Percentiles rank a stretch among this genome's conserved stretches.
phyloP scores from a whole-genome alignment of 2,329 filamentous ascomycete genomes.

The Dothidotthia symphoricarpi region DNA sequence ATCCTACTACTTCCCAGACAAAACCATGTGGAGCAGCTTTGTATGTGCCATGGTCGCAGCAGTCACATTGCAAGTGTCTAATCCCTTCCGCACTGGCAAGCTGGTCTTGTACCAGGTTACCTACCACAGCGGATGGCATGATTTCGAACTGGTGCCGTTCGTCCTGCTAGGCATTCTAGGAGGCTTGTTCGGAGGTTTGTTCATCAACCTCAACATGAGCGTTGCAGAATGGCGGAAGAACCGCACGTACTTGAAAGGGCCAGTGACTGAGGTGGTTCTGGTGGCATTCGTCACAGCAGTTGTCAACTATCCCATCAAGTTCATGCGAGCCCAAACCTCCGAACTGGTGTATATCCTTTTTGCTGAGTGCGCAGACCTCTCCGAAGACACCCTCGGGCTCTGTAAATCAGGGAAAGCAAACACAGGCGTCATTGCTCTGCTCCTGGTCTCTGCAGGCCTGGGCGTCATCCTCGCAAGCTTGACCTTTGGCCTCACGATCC shows the following conservation, averaged over 20 bases:
- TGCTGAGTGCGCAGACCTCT: constrained; percentile 78
- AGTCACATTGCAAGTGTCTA: constrained; percentile 85
- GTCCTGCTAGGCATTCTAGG: constrained; percentile 81
- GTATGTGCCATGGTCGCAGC: constrained; percentile 99
- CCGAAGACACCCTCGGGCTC: constrained; percentile 83
- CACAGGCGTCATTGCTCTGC: constrained; percentile 74
- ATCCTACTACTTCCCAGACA: constrained; percentile 97
- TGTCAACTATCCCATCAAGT: constrained; percentile 93
- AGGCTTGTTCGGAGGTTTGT: constrained; percentile 90
- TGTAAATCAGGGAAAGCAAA: constrained; percentile 86
- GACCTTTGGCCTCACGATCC: constrained; percentile 92
- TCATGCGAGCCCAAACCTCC: constrained; percentile 89
- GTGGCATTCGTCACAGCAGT: constrained; percentile 80
- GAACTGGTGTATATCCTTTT: constrained; percentile 92
- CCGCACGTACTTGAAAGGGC: constrained; percentile 63
- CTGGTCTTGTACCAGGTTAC: constrained; percentile 95
- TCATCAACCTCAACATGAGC: constrained; percentile 91
- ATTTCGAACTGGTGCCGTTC: constrained; percentile 89
- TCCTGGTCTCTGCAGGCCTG: constrained; percentile 77
- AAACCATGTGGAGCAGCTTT: constrained; percentile 99
- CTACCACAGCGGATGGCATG: constrained; percentile 88
- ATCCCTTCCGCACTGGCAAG: constrained; percentile 93
- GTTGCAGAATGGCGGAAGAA: constrained; percentile 78
- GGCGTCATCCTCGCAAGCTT: constrained; percentile 83
- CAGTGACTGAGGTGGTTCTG: constrained; percentile 75